A percentile compares a stretch with the other conserved stretches of the same genome.
Evolutionary conservation across 768 basidiomycete genomes (phyloP).

Genomic region (Fibroporia radiculosa): DNA sequence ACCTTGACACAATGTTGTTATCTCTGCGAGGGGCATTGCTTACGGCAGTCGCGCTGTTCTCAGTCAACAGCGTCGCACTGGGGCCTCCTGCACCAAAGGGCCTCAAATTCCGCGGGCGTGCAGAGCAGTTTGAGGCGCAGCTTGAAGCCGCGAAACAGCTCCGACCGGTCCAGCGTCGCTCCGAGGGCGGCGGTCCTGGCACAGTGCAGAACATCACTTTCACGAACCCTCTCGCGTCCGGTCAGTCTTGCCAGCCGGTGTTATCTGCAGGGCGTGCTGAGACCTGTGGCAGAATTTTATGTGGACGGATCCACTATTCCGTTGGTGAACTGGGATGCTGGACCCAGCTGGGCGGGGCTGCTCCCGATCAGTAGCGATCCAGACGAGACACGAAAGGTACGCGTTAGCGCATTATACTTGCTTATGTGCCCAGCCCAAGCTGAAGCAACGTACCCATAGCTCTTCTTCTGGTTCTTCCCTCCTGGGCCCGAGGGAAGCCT

Average conservation of each 20-base stretch:
- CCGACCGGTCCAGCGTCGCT: background rate
- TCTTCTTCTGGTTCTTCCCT: slow-evolving; percentile 83
- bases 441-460: slow-evolving; percentile 35
- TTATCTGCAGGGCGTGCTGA: background rate
- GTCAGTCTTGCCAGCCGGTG: background rate
- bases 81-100: background rate
- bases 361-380: slow-evolving; percentile 22
- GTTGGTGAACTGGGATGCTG: slow-evolving; percentile 28
- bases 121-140: background rate
- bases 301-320: slow-evolving; percentile 28
- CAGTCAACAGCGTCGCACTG: background rate
- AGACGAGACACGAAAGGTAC: slow-evolving; percentile 39
- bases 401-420: background rate
- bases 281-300: slow-evolving; percentile 21
- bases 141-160: background rate
- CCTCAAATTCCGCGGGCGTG: background rate
- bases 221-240: slow-evolving; percentile 14
- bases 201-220: slow-evolving; percentile 16
- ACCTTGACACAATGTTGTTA: slow-evolving; percentile 20
- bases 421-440: background rate
- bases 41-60: background rate
- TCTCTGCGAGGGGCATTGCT: slow-evolving; percentile 9
- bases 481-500: slow-evolving; percentile 63
- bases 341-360: slow-evolving; percentile 24
- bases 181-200: slow-evolving; percentile 6